Conservation (phyloP, 352 stramenopile genomes). For the Salisapilia sapeloensis region DNA sequence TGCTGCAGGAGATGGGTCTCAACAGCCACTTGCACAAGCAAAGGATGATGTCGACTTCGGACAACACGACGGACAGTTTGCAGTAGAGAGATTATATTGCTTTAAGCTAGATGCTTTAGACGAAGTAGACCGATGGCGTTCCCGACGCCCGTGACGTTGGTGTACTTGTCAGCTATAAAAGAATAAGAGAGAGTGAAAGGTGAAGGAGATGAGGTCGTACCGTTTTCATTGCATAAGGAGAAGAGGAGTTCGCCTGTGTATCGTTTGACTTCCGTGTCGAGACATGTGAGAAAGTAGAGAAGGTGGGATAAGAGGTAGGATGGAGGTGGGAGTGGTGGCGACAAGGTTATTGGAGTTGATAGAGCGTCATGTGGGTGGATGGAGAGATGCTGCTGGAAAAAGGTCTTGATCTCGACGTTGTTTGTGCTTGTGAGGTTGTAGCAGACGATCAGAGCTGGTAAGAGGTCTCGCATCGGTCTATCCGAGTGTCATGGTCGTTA, state of each 20-base stretch:
- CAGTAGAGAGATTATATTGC: too few relatives aligned
- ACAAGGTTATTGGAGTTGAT: neutral
- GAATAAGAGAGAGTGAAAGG: constrained; percentile 1
- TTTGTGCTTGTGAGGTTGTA: constrained; percentile 30
- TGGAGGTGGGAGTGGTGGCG: constrained; percentile 1
- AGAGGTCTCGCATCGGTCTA: constrained; percentile 22
- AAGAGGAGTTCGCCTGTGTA: constrained; percentile 60
- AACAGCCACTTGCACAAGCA: constrained; percentile 65
- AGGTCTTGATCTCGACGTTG: constrained; percentile 8
- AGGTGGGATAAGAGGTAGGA: constrained; percentile 41
- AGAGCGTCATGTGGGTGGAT: constrained; percentile 2
- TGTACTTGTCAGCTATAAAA: constrained; percentile 50
- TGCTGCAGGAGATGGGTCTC: constrained; percentile 73
- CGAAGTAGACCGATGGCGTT: constrained; percentile 61
- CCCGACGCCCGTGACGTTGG: constrained; percentile 37
- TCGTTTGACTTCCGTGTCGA: constrained; percentile 49
- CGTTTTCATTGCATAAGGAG: constrained; percentile 52
- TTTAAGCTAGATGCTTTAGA: constrained; percentile 39
- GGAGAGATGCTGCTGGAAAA: constrained; percentile 26
- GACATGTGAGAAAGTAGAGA: constrained; percentile 48
- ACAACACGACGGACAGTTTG: too few relatives aligned
- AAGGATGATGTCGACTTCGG: constrained; percentile 43
- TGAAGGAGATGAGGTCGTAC: constrained; percentile 12
- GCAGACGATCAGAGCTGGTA: constrained; percentile 43
- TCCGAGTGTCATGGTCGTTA: neutral